phyloP scores from a whole-genome alignment of 495 filamentous ascomycete genomes.

The Copromyces sp. region DNA sequence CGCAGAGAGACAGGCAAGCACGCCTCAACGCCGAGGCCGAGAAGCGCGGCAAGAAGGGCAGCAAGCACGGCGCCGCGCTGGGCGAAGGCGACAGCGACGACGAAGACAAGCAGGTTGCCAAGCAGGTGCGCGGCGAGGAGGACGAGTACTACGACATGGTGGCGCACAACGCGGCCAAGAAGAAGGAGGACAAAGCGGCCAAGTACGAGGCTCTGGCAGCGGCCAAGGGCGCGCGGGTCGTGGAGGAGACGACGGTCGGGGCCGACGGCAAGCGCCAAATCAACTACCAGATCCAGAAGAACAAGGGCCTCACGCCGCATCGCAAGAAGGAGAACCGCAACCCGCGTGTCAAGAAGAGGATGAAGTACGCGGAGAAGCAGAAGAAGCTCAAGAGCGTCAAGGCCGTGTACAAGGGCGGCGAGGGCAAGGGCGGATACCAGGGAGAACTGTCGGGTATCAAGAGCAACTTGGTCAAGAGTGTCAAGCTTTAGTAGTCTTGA shows the following conservation, averaged over 20 bases:
- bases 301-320: constrained; percentile 83
- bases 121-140: constrained; percentile 42
- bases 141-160: constrained; percentile 88
- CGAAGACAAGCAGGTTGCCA: constrained; percentile 38
- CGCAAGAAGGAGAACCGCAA: constrained; percentile 89
- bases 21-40: constrained; percentile 82
- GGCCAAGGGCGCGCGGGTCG: constrained; percentile 44
- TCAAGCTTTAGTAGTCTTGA: constrained; percentile 54
- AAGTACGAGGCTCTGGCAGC: constrained; percentile 33
- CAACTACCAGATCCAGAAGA: constrained; percentile 88
- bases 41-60: constrained; percentile 59
- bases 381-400: constrained; percentile 85
- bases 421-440: constrained; percentile 76
- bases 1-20: constrained; percentile 61
- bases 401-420: constrained; percentile 77
- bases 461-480: constrained; percentile 81
- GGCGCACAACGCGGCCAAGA: constrained; percentile 54
- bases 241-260: constrained; percentile 49
- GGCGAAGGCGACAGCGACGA: constrained; percentile 54
- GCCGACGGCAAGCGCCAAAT: constrained; percentile 82
- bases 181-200: constrained; percentile 60
- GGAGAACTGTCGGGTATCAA: constrained; percentile 96
- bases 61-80: constrained; percentile 48
- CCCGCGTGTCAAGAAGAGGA: constrained; percentile 93
- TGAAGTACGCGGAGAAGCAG: constrained; percentile 85